These are phyloP conservation scores for Ensete ventricosum DNA, from an alignment of 176 grass and related monocot species.

Conservation along the genomic window DNA sequence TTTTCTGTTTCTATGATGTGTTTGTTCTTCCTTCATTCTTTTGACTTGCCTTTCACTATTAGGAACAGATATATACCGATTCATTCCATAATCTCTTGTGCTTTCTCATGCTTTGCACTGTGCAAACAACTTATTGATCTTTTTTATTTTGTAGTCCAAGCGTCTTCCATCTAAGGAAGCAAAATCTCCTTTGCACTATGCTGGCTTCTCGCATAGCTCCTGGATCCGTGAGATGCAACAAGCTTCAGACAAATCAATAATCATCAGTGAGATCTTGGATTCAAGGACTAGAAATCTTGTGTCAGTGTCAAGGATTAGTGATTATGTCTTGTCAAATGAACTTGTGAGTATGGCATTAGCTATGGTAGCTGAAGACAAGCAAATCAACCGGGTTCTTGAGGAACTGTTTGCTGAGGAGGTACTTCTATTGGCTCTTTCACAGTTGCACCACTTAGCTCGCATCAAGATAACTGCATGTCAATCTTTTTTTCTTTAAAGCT, in stretches of 20 bases:
- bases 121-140: not conserved
- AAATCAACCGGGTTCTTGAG: constrained; percentile 94
- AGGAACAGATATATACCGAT: not conserved
- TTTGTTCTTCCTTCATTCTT: not conserved
- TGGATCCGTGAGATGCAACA: constrained; percentile 99
- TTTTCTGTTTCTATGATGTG: not conserved
- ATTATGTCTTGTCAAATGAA: constrained; percentile 91
- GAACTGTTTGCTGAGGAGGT: constrained; percentile 97
- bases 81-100: not conserved
- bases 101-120: not conserved
- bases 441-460: not conserved
- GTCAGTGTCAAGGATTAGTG: constrained; percentile 92
- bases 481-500: not conserved
- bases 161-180: constrained; percentile 73
- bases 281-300: constrained; percentile 94
- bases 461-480: not conserved
- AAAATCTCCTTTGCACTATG: constrained; percentile 54
- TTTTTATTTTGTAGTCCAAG: constrained; percentile 53
- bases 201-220: constrained; percentile 56
- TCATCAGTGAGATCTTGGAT: constrained; percentile 94
- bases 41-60: not conserved
- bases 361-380: constrained; percentile 99
- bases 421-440: not conserved
- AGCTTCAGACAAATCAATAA: constrained; percentile 94
- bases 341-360: constrained; percentile 97